These are phyloP conservation scores for Oryza glaberrima DNA, from an alignment of 176 grass and related monocot species.

Conservation along the genomic window DNA sequence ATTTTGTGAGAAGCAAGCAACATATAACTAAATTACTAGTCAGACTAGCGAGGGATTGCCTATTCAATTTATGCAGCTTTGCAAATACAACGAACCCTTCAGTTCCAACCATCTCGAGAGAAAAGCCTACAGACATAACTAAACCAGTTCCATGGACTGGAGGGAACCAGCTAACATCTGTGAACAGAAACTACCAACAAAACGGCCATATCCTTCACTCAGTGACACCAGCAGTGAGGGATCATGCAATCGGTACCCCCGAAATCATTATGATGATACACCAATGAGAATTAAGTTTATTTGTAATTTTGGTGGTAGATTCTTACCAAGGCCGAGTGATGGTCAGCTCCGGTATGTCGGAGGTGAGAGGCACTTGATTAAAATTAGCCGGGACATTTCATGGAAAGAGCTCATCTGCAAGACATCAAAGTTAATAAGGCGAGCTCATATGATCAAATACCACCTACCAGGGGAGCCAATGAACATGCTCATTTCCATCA, in stretches of 20 bases:
- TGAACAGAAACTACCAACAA: constrained; percentile 23
- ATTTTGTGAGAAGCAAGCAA: constrained; percentile 27
- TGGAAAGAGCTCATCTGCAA: constrained; percentile 67
- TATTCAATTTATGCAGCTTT: constrained; percentile 58
- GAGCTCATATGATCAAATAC: constrained; percentile 71
- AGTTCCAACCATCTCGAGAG: not conserved
- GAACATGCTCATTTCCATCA: constrained; percentile 82
- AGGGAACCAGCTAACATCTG: constrained; percentile 20
- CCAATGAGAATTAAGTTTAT: constrained; percentile 67
- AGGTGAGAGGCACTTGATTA: constrained; percentile 68
- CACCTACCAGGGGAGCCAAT: constrained; percentile 75
- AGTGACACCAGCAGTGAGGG: constrained; percentile 29
- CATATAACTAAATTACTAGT: constrained; percentile 53
- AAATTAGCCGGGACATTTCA: constrained; percentile 59
- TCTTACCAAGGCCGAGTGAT: constrained; percentile 80
- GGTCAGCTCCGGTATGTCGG: constrained; percentile 75
- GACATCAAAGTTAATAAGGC: constrained; percentile 49
- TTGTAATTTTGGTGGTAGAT: constrained; percentile 76
- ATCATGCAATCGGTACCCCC: constrained; percentile 36
- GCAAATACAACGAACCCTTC: not conserved
- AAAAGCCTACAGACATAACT: constrained; percentile 24
- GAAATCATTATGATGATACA: constrained; percentile 24
- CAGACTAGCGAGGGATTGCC: constrained; percentile 53
- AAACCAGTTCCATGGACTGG: constrained; percentile 40
- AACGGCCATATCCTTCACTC: constrained; percentile 33